Conservation (phyloP, 148 eudicot genomes). For the Selenicereus undatus region DNA sequence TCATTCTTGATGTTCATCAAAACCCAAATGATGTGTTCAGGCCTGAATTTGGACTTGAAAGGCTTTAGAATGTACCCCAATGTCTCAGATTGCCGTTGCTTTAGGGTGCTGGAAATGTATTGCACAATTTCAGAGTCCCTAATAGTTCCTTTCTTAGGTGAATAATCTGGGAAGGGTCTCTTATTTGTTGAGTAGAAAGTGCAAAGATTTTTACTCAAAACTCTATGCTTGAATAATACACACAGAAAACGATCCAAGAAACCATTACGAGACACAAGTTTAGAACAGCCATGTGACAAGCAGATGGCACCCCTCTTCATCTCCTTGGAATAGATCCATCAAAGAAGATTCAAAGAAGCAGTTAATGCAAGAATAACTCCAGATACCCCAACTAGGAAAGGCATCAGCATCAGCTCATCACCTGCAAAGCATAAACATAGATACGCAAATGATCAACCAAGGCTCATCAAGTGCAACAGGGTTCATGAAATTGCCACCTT, state of each 20-base stretch:
- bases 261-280: constrained; percentile 22
- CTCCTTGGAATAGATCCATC: constrained; percentile 40
- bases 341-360: constrained; percentile 20
- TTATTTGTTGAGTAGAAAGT: constrained; percentile 33
- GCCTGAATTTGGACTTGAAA: constrained; percentile 54
- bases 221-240: constrained; percentile 12
- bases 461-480: background rate
- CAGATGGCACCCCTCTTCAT: constrained; percentile 48
- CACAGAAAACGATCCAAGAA: constrained; percentile 17
- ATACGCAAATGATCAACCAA: background rate
- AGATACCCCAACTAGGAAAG: constrained; percentile 20
- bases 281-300: constrained; percentile 27
- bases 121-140: constrained; percentile 73
- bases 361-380: constrained; percentile 15
- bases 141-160: constrained; percentile 59
- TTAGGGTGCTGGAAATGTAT: constrained; percentile 52
- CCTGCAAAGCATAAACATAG: constrained; percentile 25
- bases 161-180: constrained; percentile 77
- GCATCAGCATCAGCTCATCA: constrained; percentile 30
- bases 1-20: constrained; percentile 66
- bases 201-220: constrained; percentile 26
- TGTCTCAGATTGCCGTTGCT: constrained; percentile 59
- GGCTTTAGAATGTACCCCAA: constrained; percentile 53
- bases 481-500: too few relatives aligned
- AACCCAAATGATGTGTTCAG: constrained; percentile 80